Conservation (phyloP, 768 basidiomycete species). For the Lactarius quietus region DNA sequence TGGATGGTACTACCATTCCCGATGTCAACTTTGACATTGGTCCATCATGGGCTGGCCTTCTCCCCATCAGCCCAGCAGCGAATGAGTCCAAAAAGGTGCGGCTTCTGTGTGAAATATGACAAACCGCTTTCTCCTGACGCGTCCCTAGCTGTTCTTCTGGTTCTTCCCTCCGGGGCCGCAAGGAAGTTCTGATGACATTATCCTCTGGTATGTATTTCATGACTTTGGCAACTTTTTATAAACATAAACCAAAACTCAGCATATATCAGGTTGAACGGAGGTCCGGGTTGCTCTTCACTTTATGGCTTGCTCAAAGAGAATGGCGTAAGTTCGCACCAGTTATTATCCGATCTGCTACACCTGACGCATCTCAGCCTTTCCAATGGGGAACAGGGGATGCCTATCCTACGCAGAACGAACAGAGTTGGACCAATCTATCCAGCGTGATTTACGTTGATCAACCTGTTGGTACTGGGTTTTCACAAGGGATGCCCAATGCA, state of each 20-base stretch:
- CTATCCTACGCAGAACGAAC: conserved; percentile 57
- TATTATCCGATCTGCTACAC: not conserved
- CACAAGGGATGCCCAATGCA: conserved; percentile 63
- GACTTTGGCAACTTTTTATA: not conserved
- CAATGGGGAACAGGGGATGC: conserved; percentile 63
- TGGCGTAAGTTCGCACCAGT: conserved; percentile 46
- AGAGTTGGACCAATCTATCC: conserved; percentile 78
- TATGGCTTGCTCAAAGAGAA: conserved; percentile 73
- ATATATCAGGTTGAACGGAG: conserved; percentile 65
- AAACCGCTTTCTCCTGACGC: not conserved
- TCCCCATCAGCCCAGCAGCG: conserved; percentile 59
- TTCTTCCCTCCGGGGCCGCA: conserved; percentile 76
- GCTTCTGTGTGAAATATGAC: conserved; percentile 6
- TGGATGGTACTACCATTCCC: conserved; percentile 62
- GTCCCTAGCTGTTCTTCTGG: conserved; percentile 73
- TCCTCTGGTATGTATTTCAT: conserved; percentile 57
- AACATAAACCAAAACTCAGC: no score
- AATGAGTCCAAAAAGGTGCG: conserved; percentile 67
- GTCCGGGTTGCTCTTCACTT: conserved; percentile 73
- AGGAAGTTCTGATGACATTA: conserved; percentile 67
- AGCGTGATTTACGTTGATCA: conserved; percentile 75
- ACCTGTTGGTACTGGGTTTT: conserved; percentile 77
- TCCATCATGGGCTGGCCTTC: conserved; percentile 68
- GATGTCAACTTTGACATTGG: conserved; percentile 71
- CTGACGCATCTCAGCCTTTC: conserved; percentile 48